A percentile compares a stretch with the other conserved stretches of the same genome.
These are phyloP conservation scores for Rhododendron henanense DNA, from an alignment of 148 eudicot species.

Conservation along the genomic window DNA sequence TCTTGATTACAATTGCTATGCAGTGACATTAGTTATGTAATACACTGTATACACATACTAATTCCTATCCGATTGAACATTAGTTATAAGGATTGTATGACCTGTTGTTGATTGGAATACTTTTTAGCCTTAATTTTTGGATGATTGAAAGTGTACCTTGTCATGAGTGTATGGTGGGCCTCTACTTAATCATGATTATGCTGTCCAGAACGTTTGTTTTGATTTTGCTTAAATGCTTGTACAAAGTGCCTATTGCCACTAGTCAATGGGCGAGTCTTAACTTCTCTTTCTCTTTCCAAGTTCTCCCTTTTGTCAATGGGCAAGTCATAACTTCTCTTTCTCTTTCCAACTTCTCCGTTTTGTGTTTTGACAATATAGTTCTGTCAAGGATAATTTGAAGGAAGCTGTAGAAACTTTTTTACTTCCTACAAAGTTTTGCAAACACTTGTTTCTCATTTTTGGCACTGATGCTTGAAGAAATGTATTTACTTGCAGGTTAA, in stretches of 20 bases:
- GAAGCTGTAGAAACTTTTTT: neutral
- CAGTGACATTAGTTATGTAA: no score
- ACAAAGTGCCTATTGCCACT: neutral
- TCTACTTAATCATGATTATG: neutral
- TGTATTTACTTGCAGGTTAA: constrained; percentile 44
- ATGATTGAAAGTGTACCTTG: neutral
- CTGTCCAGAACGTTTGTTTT: neutral
- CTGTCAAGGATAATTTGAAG: neutral
- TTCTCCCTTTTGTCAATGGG: neutral
- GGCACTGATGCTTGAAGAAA: neutral
- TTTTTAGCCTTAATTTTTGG: neutral
- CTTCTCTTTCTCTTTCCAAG: neutral
- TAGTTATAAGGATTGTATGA: neutral
- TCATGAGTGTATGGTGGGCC: neutral
- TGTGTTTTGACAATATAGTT: neutral
- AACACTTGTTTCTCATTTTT: neutral
- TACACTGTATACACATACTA: neutral
- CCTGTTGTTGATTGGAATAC: neutral
- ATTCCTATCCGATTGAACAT: neutral
- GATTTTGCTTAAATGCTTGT: neutral
- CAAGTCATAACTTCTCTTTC: neutral
- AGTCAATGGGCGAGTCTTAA: neutral
- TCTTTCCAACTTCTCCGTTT: neutral
- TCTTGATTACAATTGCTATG: neutral
- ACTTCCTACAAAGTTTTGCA: neutral